phyloP scores from a whole-genome alignment of 1,284 basidiomycete species.

The Ceratobasidium papillatum region DNA sequence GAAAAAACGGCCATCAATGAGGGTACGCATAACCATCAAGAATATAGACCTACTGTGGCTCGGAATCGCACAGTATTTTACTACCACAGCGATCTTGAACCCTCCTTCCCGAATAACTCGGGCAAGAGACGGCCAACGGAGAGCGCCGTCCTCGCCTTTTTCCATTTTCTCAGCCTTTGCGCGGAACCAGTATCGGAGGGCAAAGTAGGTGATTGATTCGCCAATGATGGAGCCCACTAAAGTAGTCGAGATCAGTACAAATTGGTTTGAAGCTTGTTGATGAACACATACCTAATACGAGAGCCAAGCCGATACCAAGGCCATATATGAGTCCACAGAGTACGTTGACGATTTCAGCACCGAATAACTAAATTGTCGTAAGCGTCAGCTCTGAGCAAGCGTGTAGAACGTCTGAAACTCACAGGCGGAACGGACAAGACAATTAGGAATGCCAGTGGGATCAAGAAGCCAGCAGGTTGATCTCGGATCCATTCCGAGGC shows the following conservation, averaged over 20 bases:
- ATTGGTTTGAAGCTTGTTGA: neutral
- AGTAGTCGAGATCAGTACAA: neutral
- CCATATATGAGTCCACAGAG: slow-evolving; percentile 23
- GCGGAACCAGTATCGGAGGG: neutral
- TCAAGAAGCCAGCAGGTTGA: slow-evolving; percentile 7
- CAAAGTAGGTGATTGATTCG: slow-evolving; percentile 5
- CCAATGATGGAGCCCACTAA: slow-evolving; percentile 5
- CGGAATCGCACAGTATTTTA: neutral
- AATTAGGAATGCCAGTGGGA: slow-evolving; percentile 8
- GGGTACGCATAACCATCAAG: too few species aligned
- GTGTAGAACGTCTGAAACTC: neutral
- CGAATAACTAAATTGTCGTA: slow-evolving; percentile 3
- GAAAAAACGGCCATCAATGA: neutral
- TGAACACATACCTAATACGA: neutral
- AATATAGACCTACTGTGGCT: neutral
- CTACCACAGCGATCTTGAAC: neutral
- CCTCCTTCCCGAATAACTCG: slow-evolving; percentile 31
- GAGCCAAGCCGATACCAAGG: neutral
- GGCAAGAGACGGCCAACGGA: neutral
- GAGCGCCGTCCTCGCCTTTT: neutral
- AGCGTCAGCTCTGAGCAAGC: too few species aligned
- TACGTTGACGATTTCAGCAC: slow-evolving; percentile 12
- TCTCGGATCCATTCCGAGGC: slow-evolving; percentile 19
- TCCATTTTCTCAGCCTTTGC: slow-evolving; percentile 16
- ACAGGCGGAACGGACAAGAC: slow-evolving; percentile 22